Evolutionary conservation across 192 early-diverging fungal genomes (phyloP).

Genomic region (Gryganskiella cystojenkinii): DNA sequence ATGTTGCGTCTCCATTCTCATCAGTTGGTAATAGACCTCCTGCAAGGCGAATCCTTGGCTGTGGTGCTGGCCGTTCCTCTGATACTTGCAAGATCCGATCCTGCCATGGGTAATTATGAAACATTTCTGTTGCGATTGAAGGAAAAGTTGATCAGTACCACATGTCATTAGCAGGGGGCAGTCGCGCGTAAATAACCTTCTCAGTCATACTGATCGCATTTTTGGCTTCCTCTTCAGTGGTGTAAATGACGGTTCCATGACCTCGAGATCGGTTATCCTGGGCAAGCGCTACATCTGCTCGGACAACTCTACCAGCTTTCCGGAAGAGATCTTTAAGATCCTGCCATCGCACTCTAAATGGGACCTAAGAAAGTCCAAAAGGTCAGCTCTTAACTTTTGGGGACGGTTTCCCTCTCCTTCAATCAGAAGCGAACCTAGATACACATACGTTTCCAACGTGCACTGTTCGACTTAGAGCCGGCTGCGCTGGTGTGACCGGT

Average conservation of each 20-base stretch:
- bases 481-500: not conserved
- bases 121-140: constrained; percentile 51
- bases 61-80: constrained; percentile 70
- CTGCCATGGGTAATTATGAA: constrained; percentile 76
- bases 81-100: constrained; percentile 79
- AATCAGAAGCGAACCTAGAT: not conserved
- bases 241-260: constrained; percentile 77
- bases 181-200: not conserved
- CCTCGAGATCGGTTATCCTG: constrained; percentile 74
- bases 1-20: not conserved
- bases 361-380: constrained; percentile 59
- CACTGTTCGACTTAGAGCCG: constrained; percentile 57
- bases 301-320: constrained; percentile 72
- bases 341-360: constrained; percentile 81
- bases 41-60: constrained; percentile 52
- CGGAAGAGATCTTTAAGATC: constrained; percentile 77
- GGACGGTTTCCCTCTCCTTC: not conserved
- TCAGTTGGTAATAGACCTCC: constrained; percentile 5
- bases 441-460: constrained; percentile 76
- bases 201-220: constrained; percentile 65
- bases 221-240: constrained; percentile 73
- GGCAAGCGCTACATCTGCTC: constrained; percentile 71
- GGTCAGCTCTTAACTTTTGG: not conserved
- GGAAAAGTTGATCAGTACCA: constrained; percentile 1
- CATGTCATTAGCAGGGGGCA: not conserved